Conservation (phyloP, 108 stramenopile genomes). For the Bacterosira constricta region DNA sequence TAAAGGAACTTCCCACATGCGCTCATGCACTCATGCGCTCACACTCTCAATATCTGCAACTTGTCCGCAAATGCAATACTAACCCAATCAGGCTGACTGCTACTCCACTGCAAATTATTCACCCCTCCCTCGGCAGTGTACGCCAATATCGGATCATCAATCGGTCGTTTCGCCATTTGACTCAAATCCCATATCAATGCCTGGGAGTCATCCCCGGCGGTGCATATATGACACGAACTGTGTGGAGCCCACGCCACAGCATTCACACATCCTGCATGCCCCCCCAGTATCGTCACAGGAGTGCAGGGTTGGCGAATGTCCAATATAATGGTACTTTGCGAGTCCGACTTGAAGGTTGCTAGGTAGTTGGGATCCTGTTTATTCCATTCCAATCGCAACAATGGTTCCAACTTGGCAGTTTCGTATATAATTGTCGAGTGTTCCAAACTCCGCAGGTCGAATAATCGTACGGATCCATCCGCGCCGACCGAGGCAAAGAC, state of each 20-base stretch:
- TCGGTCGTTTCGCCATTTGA: slow-evolving; percentile 74
- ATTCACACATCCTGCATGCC: slow-evolving; percentile 93
- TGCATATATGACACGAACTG: slow-evolving; percentile 96
- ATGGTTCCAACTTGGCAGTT: slow-evolving; percentile 86
- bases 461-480: slow-evolving; percentile 96
- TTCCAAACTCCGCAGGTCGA: slow-evolving; percentile 95
- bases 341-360: slow-evolving; percentile 93
- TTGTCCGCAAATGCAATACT: slow-evolving; percentile 92
- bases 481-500: slow-evolving; percentile 97
- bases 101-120: slow-evolving; percentile 97
- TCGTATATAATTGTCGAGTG: slow-evolving; percentile 99
- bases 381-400: slow-evolving; percentile 98
- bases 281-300: slow-evolving; percentile 82
- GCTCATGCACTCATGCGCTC: background rate
- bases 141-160: slow-evolving; percentile 97
- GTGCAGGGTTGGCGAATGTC: slow-evolving; percentile 92
- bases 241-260: slow-evolving; percentile 99
- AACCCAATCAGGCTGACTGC: slow-evolving; percentile 96
- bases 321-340: slow-evolving; percentile 81
- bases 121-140: slow-evolving; percentile 97
- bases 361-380: slow-evolving; percentile 98
- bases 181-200: slow-evolving; percentile 98
- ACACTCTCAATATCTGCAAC: slow-evolving; percentile 83
- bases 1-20: too few relatives aligned
- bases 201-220: slow-evolving; percentile 93